Evolutionary conservation across 176 grass and related monocot species (phyloP), one percentile per base, ranked within the genome.

Genomic region (Guadua angustifolia): DNA sequence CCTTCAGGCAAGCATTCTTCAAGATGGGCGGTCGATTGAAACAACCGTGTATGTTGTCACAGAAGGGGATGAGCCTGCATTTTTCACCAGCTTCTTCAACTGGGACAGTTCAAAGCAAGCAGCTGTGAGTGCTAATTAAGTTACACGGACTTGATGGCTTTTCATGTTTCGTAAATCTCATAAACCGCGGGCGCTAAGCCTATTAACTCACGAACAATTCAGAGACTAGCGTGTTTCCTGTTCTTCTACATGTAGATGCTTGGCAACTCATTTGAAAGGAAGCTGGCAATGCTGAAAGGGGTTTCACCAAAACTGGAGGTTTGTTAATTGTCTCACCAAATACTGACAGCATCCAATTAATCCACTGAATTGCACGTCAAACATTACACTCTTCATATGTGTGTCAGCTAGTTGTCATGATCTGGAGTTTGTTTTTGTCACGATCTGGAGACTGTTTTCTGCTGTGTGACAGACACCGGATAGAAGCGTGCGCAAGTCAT

Each of bases 211-310:
- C 36, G 32, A 77, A 25, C 59, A 73, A 19, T 10, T 42, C 39
- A 47, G 21, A 47, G 56, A 69, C 33, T 75, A 12, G 22, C 47
- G 29, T 90, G 14, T 69, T 83, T 43, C 17, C 24, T 74, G 7
- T 79, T 63, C 56, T 73, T 88, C 60, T 76, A 39, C 39, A 49
- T 88, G 69, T 75, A 97, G 92, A 86, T 90, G 77, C 80, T 90
- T 86, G 92, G 90, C 61, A 94, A 97, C 87, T 97, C 94, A 71
- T 97, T 92, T 81, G 88, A 97, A 72, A 92, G 92, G 88, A 97
- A 94, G 86, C 88, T 97, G 57, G 88, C 90, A 4, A 71, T 91
- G 51, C 71, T 94, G 55, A 91, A 89, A 84, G 92, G 89, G 36
- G 21, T 79, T 33, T 87, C 92, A 69, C 86, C 83, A 74, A 94